A percentile compares a stretch with the other conserved stretches of the same genome.
phyloP scores from a whole-genome alignment of 495 filamentous ascomycete species.

The Penicillium nucicola region DNA sequence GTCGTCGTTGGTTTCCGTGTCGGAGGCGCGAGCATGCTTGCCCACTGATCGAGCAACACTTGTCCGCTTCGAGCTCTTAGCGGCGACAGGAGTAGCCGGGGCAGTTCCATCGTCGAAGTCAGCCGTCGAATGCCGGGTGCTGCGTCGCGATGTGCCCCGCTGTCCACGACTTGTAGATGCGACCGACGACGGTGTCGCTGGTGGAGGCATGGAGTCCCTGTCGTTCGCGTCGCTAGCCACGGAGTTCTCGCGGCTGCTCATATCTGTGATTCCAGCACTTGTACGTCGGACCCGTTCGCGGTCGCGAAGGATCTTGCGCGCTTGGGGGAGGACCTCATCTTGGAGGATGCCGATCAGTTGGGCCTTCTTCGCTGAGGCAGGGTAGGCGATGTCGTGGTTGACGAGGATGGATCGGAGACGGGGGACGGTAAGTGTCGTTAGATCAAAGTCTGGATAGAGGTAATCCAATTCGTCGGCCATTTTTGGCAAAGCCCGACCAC shows the following conservation, averaged over 20 bases:
- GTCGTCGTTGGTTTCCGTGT: conserved; percentile 47
- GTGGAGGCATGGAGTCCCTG: conserved; percentile 44
- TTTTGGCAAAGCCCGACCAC: conserved; percentile 21
- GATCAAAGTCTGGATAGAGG: conserved; percentile 79
- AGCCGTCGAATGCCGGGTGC: conserved; percentile 32
- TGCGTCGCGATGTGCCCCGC: conserved; percentile 39
- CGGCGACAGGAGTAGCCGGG: conserved; percentile 29
- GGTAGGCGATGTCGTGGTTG: conserved; percentile 78
- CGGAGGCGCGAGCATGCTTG: conserved; percentile 54
- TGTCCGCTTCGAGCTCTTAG: conserved; percentile 23
- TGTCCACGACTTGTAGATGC: conserved; percentile 42
- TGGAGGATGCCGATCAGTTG: conserved; percentile 83
- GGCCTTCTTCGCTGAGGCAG: conserved; percentile 81
- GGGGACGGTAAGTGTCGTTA: conserved; percentile 76
- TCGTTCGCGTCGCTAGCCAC: conserved; percentile 45
- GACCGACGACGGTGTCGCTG: conserved; percentile 43
- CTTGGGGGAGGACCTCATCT: conserved; percentile 71
- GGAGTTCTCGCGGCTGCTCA: conserved; percentile 55
- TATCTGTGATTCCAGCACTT: conserved; percentile 80
- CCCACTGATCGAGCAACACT: conserved; percentile 36
- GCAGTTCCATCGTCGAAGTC: conserved; percentile 32
- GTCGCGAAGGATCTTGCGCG: conserved; percentile 68
- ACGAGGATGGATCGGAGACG: conserved; percentile 86
- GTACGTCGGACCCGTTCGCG: conserved; percentile 74
- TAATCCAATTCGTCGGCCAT: conserved; percentile 78